Base-by-base conservation (phyloP, 805 yeast genomes). In the Ogataea allantospora region DNA sequence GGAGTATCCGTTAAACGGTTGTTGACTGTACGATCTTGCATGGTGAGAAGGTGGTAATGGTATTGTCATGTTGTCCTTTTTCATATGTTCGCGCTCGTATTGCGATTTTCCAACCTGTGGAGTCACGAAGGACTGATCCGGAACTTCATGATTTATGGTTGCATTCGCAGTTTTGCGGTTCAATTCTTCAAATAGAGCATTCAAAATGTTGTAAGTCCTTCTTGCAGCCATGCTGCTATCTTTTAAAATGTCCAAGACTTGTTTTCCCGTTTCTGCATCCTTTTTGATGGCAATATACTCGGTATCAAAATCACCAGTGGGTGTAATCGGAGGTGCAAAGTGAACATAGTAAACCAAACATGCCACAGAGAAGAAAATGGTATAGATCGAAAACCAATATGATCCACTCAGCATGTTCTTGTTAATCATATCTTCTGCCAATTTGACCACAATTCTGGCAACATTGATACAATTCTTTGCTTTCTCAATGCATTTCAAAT, bases 371-470 rank as follows among this genome's bases (percentile, higher is more conserved):
- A 86, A 87, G 58, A 88, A 88, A 5, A 88, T 82, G 0, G 96
- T 86, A 58, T 88, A 88, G 54, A 85, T 83, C 6, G 93, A 80
- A 55, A 87, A 88, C 95, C 96, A 88, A 55, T 88, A 89, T 2
- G 93, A 84, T 1, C 95, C 95, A 47, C 80, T 77, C 26, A 88
- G 65, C 59, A 86, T 69, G 41, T 80, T 71, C 45, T 79, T 77
- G 47, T 76, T 73, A 44, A 83, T 79, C 88, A 88, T 78, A 53
- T 83, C 88, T 50, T 83, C 78, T 0, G 95, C 88, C 40, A 87
- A 58, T 51, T 80, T 80, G 12, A 88, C 88, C 19, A 85, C 95
- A 51, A 83, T 77, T 41, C 93, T 70, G 0, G 96, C 89, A 7
- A 86, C 88, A 48, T 82, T 78, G 38, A 88, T 81, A 63, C 96